Evolutionary conservation across 768 basidiomycete species (phyloP), one percentile per base, ranked within the genome.

Genomic region (Rhizopogon vinicolor): DNA sequence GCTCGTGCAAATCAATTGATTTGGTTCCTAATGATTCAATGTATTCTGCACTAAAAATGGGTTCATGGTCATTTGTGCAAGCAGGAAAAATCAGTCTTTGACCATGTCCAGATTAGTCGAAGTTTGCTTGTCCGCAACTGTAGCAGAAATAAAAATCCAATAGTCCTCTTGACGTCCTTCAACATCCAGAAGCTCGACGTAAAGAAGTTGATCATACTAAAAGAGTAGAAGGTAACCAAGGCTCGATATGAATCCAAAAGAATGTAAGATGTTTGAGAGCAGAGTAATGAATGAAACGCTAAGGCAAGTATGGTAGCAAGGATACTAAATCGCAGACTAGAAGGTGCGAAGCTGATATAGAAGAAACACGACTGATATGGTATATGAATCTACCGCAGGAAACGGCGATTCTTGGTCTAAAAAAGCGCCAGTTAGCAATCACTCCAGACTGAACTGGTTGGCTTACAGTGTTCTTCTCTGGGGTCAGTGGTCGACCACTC

Each of bases 401-500:
- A 72, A 51, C 69, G 69, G 60, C 69, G 70, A 51, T 70, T 70
- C 56, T 71, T 70, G 67, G 69, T 69, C 67, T 70, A 53, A 19
- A 58, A 3, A 2, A 58, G 39, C 62, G 54, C 18, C 48, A 58
- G 54, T 60, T 41, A 62, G 58, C 16, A 42, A 57, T 18, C 18
- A 40, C 18, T 50, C 19, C 51, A 55, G 50, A 46, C 16, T 44
- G 44, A 22, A 52, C 35, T 44, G 40, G 46, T 53, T 54, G 16
- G 80, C 89, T 75, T 67, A 93, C 92, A 62, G 84, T 82, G 58
- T 81, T 78, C 80, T 95, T 96, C 76, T 98, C 95, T 18, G 95
- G 96, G 39, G 95, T 97, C 73, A 97, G 76, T 53, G 95, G 93
- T 67, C 96, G 83, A 46, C 96, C 96, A 60, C 85, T 89, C 77